Percentiles rank a stretch among this genome's conserved stretches.
These are phyloP conservation scores for Fusarium euwallaceae DNA, from an alignment of 2,329 filamentous ascomycete genomes.

Conservation along the genomic window DNA sequence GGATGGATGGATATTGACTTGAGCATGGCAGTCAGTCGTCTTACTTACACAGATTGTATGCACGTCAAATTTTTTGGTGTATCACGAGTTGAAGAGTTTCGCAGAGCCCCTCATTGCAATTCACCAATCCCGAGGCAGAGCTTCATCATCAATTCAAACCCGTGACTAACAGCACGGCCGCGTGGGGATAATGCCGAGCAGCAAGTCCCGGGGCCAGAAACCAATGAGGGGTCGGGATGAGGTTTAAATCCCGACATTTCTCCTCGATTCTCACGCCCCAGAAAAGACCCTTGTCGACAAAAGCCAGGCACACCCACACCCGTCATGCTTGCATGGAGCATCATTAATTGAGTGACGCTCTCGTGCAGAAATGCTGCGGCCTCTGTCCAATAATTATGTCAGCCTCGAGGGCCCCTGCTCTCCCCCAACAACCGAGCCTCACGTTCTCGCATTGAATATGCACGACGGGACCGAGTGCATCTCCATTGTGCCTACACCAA, in stretches of 20 bases:
- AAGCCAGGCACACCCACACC: slow-evolving; percentile 36
- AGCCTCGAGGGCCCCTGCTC: not conserved
- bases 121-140: slow-evolving; percentile 18
- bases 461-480: slow-evolving; percentile 18
- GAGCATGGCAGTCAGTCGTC: not conserved
- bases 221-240: slow-evolving; percentile 26
- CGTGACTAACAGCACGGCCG: slow-evolving; percentile 20
- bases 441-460: slow-evolving; percentile 18
- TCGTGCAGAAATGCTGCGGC: not conserved
- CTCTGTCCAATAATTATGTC: slow-evolving; percentile 9
- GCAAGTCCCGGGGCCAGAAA: slow-evolving; percentile 2
- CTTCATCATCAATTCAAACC: slow-evolving; percentile 33
- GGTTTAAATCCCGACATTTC: slow-evolving; percentile 10
- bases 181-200: slow-evolving; percentile 17
- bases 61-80: not conserved
- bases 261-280: slow-evolving; percentile 11
- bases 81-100: slow-evolving; percentile 15
- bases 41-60: slow-evolving; percentile 13
- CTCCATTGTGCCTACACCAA: not conserved
- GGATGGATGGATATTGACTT: not conserved
- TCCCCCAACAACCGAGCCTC: slow-evolving; percentile 21
- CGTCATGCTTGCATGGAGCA: slow-evolving; percentile 7
- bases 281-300: slow-evolving; percentile 30
- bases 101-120: slow-evolving; percentile 11
- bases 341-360: slow-evolving; percentile 17